A percentile compares a stretch with the other conserved stretches of the same genome.
These are phyloP conservation scores for Themeda triandra DNA, from an alignment of 176 grass and related monocot genomes.

Conservation along the genomic window DNA sequence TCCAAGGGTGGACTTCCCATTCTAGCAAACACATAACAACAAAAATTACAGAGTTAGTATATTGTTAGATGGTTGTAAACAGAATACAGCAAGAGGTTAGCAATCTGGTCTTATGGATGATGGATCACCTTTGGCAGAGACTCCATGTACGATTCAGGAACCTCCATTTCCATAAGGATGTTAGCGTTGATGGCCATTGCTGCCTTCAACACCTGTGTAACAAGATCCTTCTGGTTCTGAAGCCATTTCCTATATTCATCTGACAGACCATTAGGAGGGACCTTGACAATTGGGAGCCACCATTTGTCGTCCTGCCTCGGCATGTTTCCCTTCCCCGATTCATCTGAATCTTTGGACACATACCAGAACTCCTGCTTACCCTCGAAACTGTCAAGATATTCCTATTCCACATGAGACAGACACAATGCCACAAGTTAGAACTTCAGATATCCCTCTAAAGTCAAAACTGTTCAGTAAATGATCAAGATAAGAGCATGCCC, in stretches of 20 bases:
- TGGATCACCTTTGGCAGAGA: slow-evolving; percentile 70
- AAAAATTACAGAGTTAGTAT: neutral
- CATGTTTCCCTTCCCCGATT: slow-evolving; percentile 37
- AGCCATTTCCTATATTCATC: slow-evolving; percentile 47
- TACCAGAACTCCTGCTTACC: slow-evolving; percentile 75
- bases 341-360: slow-evolving; percentile 42
- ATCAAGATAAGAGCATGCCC: neutral
- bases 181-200: slow-evolving; percentile 89
- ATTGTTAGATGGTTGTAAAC: neutral
- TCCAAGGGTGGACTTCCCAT: slow-evolving; percentile 72
- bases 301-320: slow-evolving; percentile 66
- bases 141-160: slow-evolving; percentile 74
- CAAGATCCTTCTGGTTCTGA: slow-evolving; percentile 67
- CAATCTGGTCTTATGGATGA: neutral
- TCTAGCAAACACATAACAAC: slow-evolving; percentile 38
- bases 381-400: slow-evolving; percentile 63
- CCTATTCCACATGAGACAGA: slow-evolving; percentile 31
- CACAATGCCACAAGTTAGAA: neutral
- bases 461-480: neutral
- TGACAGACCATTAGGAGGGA: slow-evolving; percentile 65
- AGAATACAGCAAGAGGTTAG: neutral
- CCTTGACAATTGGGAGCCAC: slow-evolving; percentile 76
- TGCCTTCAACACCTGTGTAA: slow-evolving; percentile 77
- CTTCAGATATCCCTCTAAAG: neutral
- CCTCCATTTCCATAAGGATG: slow-evolving; percentile 75